These are phyloP conservation scores for Agrostemma githago DNA, from an alignment of 148 eudicot genomes.

Conservation along the genomic window DNA sequence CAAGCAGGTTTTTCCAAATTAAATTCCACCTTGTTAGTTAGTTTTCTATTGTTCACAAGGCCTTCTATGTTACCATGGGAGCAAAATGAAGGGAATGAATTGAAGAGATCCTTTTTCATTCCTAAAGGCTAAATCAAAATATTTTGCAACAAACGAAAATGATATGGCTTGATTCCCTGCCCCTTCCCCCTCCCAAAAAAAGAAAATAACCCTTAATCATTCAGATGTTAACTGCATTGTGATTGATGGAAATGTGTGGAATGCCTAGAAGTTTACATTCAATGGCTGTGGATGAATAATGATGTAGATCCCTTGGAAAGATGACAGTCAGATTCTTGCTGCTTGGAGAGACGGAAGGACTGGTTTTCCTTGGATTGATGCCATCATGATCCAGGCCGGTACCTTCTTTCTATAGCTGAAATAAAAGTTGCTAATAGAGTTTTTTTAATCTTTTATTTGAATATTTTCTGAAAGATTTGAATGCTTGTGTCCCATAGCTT, in stretches of 20 bases:
- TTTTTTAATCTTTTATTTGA: too few relatives aligned
- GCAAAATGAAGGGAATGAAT: background rate
- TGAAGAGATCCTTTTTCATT: background rate
- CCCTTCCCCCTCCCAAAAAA: background rate
- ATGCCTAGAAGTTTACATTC: background rate
- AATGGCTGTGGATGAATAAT: constrained; percentile 1
- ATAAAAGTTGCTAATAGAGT: background rate
- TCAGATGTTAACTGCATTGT: background rate
- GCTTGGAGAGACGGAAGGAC: constrained; percentile 97
- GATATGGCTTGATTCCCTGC: background rate
- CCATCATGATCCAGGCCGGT: constrained; percentile 87
- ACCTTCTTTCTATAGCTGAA: constrained; percentile 4
- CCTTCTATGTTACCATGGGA: background rate
- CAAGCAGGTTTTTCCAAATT: constrained; percentile 61
- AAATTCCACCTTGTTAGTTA: background rate
- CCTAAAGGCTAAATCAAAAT: background rate
- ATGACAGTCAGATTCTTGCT: constrained; percentile 53
- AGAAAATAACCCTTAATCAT: background rate
- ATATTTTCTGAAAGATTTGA: background rate
- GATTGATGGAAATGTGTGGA: background rate
- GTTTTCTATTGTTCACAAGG: background rate
- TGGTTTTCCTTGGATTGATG: constrained; percentile 97
- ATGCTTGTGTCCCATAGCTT: constrained; percentile 40
- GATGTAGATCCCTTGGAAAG: constrained; percentile 79
- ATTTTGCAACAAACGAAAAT: too few relatives aligned